Conservation (phyloP, 2,329 filamentous ascomycete species). For the Trichophaea hybrida region DNA sequence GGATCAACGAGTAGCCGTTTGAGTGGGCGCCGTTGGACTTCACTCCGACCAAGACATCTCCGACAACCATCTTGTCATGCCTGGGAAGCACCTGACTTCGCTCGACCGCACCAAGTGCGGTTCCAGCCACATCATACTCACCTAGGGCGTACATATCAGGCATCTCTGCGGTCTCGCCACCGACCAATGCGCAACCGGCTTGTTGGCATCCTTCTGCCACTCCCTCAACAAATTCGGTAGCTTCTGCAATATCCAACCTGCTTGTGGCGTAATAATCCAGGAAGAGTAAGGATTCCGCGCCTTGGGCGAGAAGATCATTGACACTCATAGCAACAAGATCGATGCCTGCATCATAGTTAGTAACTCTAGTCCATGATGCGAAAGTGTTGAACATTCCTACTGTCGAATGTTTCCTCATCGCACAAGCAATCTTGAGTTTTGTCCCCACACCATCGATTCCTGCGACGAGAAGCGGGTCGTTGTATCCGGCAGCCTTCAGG, state of each 20-base stretch:
- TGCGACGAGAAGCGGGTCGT: slow-evolving; percentile 69
- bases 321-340: slow-evolving; percentile 99
- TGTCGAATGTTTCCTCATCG: slow-evolving; percentile 77
- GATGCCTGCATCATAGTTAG: slow-evolving; percentile 39
- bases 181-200: slow-evolving; percentile 79
- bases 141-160: slow-evolving; percentile 79
- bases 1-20: slow-evolving; percentile 94
- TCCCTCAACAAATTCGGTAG: slow-evolving; percentile 76
- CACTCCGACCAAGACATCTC: slow-evolving; percentile 75
- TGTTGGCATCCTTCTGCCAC: slow-evolving; percentile 77
- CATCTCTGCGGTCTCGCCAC: slow-evolving; percentile 97
- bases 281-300: slow-evolving; percentile 88
- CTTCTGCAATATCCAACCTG: slow-evolving; percentile 62
- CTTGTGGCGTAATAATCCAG: slow-evolving; percentile 96
- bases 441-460: slow-evolving; percentile 95
- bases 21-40: slow-evolving; percentile 81
- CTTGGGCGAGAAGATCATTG: slow-evolving; percentile 92
- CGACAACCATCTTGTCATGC: slow-evolving; percentile 58
- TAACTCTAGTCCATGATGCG: not conserved
- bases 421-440: slow-evolving; percentile 90
- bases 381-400: slow-evolving; percentile 39
- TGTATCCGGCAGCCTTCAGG: slow-evolving; percentile 58
- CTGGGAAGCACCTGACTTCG: slow-evolving; percentile 58
- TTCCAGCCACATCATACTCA: slow-evolving; percentile 86
- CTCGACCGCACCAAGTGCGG: slow-evolving; percentile 71